phyloP scores from a whole-genome alignment of 768 basidiomycete genomes.

The Coprinopsis strossmayeri region DNA sequence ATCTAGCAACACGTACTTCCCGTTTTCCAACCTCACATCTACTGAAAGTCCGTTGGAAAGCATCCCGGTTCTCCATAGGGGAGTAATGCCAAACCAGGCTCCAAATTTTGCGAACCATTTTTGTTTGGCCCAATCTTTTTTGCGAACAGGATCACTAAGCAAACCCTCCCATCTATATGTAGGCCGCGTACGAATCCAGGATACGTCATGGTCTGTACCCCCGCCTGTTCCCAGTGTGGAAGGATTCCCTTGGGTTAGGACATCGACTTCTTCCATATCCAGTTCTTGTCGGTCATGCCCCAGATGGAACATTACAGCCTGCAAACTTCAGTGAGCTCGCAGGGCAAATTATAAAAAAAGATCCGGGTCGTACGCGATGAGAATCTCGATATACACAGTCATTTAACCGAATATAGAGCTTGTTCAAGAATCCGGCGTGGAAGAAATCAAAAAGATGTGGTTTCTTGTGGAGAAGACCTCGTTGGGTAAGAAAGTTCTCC shows the following conservation, averaged over 20 bases:
- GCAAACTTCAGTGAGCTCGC: not conserved
- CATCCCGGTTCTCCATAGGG: slow-evolving; percentile 47
- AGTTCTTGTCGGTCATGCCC: slow-evolving; percentile 44
- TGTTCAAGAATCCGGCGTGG: slow-evolving; percentile 63
- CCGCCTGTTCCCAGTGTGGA: slow-evolving; percentile 60
- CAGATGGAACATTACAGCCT: slow-evolving; percentile 62
- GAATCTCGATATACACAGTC: slow-evolving; percentile 56
- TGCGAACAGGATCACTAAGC: slow-evolving; percentile 44
- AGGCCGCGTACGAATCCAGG: slow-evolving; percentile 52
- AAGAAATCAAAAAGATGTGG: slow-evolving; percentile 42
- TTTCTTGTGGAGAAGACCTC: slow-evolving; percentile 47
- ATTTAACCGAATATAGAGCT: slow-evolving; percentile 64
- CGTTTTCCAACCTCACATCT: slow-evolving; percentile 51
- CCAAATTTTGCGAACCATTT: slow-evolving; percentile 48
- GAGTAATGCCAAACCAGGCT: slow-evolving; percentile 65
- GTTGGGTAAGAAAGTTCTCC: slow-evolving; percentile 56
- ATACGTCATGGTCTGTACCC: slow-evolving; percentile 68
- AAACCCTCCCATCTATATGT: slow-evolving; percentile 69
- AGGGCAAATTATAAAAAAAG: slow-evolving; percentile 1
- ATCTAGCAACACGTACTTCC: slow-evolving; percentile 46
- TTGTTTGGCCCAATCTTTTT: slow-evolving; percentile 24
- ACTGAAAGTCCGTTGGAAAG: slow-evolving; percentile 52
- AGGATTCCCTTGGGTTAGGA: slow-evolving; percentile 39
- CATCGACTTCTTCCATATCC: slow-evolving; percentile 60
- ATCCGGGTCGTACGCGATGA: slow-evolving; percentile 24